Percentiles rank a stretch among this genome's conserved stretches.
phyloP scores from a whole-genome alignment of 2,329 filamentous ascomycete species.

The Rhynchosporium agropyri region DNA sequence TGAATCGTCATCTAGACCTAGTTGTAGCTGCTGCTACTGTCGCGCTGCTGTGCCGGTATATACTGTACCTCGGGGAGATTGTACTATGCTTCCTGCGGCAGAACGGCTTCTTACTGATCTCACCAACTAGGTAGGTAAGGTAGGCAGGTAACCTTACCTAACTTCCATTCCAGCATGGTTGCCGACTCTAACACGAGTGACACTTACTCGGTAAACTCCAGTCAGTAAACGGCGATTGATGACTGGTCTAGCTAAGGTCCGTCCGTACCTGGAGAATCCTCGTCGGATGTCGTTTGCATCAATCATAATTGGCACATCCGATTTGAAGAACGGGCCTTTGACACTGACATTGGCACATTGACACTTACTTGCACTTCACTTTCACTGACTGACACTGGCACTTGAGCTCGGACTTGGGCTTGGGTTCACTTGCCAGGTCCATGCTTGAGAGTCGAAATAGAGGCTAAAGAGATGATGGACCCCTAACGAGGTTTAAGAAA shows the following conservation, averaged over 20 bases:
- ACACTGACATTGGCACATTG: too few species aligned
- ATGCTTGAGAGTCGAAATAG: conserved; percentile 7
- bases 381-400: background rate
- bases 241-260: too few species aligned
- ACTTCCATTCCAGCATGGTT: conserved; percentile 17
- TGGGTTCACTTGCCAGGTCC: background rate
- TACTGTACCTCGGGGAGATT: too few species aligned
- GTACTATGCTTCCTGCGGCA: conserved; percentile 20
- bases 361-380: background rate
- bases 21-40: background rate
- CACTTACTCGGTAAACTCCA: background rate
- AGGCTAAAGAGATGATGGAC: background rate
- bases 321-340: background rate
- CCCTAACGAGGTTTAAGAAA: background rate
- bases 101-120: conserved; percentile 11
- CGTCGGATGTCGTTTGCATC: conserved; percentile 13
- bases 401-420: background rate
- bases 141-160: too few species aligned
- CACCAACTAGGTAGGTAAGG: conserved; percentile 3
- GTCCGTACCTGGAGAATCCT: background rate
- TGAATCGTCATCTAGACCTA: conserved; percentile 4
- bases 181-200: conserved; percentile 6
- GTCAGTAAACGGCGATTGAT: too few species aligned
- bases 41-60: conserved; percentile 1
- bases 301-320: background rate